These are phyloP conservation scores for Marsdenia floribunda DNA, from an alignment of 257 asterid genomes.

Conservation along the genomic window DNA sequence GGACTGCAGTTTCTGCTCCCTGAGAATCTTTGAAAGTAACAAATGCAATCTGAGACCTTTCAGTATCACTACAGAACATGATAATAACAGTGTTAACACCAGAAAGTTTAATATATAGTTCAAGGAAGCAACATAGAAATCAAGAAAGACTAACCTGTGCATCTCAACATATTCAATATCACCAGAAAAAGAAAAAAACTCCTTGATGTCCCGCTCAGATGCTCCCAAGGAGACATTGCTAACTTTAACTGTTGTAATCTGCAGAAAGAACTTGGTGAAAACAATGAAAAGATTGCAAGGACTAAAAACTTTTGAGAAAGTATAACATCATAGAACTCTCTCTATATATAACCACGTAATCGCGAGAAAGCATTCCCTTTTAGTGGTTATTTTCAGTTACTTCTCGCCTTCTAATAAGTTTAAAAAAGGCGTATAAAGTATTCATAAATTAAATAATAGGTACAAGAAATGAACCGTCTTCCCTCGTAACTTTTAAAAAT, in stretches of 20 bases:
- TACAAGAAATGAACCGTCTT: neutral
- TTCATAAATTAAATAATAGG: neutral
- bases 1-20: constrained; percentile 98
- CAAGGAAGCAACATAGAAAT: constrained; percentile 10
- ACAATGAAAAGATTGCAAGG: neutral
- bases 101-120: neutral
- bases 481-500: neutral
- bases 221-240: constrained; percentile 87
- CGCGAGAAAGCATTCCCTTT: neutral
- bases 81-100: neutral
- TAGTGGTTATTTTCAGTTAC: neutral
- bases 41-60: constrained; percentile 74
- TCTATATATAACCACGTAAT: neutral
- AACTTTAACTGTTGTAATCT: constrained; percentile 82
- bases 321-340: neutral
- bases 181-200: constrained; percentile 94
- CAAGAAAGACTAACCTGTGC: constrained; percentile 46
- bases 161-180: constrained; percentile 90
- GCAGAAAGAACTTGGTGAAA: constrained; percentile 14
- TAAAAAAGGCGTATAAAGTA: neutral
- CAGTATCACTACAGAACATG: constrained; percentile 63
- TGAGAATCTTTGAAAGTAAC: constrained; percentile 89
- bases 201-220: constrained; percentile 68
- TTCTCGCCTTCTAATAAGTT: neutral
- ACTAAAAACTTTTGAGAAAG: neutral